Base-by-base conservation (phyloP, 2,329 filamentous ascomycete genomes). In the Aspergillus tamarii region DNA sequence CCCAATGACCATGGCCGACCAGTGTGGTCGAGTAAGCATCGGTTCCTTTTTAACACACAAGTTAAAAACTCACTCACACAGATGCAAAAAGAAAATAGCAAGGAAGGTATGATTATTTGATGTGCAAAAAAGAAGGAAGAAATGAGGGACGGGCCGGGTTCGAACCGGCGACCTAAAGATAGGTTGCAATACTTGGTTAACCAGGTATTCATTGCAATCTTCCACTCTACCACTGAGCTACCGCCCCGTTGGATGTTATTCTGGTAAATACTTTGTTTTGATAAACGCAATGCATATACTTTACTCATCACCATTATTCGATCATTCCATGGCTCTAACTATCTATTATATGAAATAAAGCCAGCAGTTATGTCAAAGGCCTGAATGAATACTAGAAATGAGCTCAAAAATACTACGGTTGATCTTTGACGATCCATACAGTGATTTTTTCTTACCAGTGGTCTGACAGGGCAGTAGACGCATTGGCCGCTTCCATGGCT, bases 181-280 rank as follows among this genome's bases (percentile, higher is more conserved):
- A 19, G 45, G 11, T 26, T 48, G 21, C 34, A 26, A 19, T 8
- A 30, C 48, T 52, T 26, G 21, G 5, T 3, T 23, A 28, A 48
- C 45, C 23, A 48, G 45, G 23, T 48, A 26, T 26, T 26, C 7
- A 26, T 48, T 48, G 45, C 45, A 48, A 48, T 48, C 45, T 48
- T 48, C 23, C 45, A 28, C 45, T 28, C 45, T 48, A 46, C 45
- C 45, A 48, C 45, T 48, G 45, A 28, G 45, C 45, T 28, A 48
- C 45, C 12, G 45, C 45, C 45, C 45, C 45, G 14, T 14, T 9
- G 14, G 45, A 26, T 48, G 23, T 1, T 26, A 26, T 14, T 28
- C 45, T 1, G 21, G 3, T 16, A 3, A 0, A 23, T 26, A 28
- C 8, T 26, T 10, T 14, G 23, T 0, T 0, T 1, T 9, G 3